Percentiles rank a stretch among this genome's conserved stretches.
phyloP scores from a whole-genome alignment of 2,329 filamentous ascomycete genomes.

The Fusarium oxysporum region DNA sequence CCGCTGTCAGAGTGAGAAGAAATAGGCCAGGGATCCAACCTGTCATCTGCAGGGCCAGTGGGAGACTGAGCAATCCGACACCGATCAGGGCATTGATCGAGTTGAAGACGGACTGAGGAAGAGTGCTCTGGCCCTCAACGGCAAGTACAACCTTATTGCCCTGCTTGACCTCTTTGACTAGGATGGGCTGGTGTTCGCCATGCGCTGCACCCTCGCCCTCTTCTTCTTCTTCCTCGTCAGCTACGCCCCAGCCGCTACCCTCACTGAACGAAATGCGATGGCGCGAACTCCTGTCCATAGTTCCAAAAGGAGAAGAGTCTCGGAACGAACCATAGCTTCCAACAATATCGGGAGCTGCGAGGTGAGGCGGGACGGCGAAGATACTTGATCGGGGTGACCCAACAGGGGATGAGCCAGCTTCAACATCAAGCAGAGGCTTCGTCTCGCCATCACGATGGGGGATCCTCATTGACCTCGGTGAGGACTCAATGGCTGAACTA shows the following conservation, averaged over 20 bases:
- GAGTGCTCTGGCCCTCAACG: constrained; percentile 91
- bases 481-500: constrained; percentile 36
- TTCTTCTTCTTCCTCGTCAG: constrained; percentile 48
- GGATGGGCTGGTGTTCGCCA: constrained; percentile 76
- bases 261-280: constrained; percentile 61
- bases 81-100: constrained; percentile 94
- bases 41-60: constrained; percentile 86
- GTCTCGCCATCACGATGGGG: constrained; percentile 59
- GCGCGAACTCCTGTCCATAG: constrained; percentile 56
- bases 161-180: constrained; percentile 91
- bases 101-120: constrained; percentile 96
- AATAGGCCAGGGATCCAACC: constrained; percentile 87
- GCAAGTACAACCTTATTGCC: constrained; percentile 87
- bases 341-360: constrained; percentile 76
- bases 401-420: constrained; percentile 50
- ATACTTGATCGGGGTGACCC: constrained; percentile 55
- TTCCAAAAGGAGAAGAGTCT: constrained; percentile 63
- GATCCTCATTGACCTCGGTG: constrained; percentile 15
- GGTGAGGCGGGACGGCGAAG: constrained; percentile 68
- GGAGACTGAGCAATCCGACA: constrained; percentile 88
- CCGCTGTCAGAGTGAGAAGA: constrained; percentile 79
- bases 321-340: constrained; percentile 74
- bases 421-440: constrained; percentile 60
- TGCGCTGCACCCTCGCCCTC: constrained; percentile 55
- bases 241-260: constrained; percentile 47